Base-by-base conservation (phyloP, 1,284 basidiomycete species). In the Malassezia restricta region DNA sequence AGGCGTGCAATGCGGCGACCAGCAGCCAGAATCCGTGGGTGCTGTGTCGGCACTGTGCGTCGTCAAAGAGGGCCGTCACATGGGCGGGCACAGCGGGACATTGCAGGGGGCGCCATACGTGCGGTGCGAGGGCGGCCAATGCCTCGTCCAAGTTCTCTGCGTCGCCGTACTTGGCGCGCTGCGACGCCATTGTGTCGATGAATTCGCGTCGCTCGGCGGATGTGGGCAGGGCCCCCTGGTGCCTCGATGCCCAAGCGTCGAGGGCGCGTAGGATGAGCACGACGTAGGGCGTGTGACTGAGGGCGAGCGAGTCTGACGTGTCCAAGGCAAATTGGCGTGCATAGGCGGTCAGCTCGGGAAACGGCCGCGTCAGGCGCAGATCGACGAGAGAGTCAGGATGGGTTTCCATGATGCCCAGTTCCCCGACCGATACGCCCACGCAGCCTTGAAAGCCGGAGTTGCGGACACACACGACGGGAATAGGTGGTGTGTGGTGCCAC, bases 71-170 rank as follows among this genome's bases (percentile, higher is more conserved):
- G 7, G 46, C 46, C 38, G 57, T 29, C 29, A 72, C 54, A 9
- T 63, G 49, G 7, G 57, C 46, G 0, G 70, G 65, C 0, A 72
- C 56, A 47, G 24, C 62, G 47, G 35, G 58, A 47, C 17, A 62
- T 24, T 59, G 56, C 17, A 66, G 37, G 6, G 66, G 66, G 9
- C 68, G 57, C 69, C 69, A 71, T 8, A 71, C 44, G 38, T 70
- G 66, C 51, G 61, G 62, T 9, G 62, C 66, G 5, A 69, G 37
- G 1, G 68, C 67, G 8, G 65, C 57, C 24, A 65, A 27, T 0
- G 67, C 66, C 44, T 71, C 70, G 61, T 95, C 91, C 71, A 90
- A 89, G 76, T 96, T 96, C 76, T 98, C 92, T 65, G 92, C 87
- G 73, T 98, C 92, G 0, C 76, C 66, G 64, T 88, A 87, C 54